Base-by-base conservation (phyloP, 2,329 filamentous ascomycete genomes). In the Aspergillus tanneri region DNA sequence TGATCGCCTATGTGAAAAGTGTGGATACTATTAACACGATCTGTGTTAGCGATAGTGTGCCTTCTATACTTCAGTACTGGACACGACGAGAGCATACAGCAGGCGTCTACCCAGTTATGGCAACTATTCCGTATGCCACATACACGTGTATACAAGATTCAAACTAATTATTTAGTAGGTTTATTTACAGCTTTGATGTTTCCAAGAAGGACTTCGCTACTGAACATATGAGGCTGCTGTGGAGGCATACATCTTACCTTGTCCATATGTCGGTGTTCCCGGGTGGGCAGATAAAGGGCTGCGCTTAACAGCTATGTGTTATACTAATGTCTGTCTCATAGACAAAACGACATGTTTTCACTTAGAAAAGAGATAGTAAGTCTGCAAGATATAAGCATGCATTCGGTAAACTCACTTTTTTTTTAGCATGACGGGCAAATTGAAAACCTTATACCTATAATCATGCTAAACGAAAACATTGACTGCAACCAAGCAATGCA, bases 261-360 rank as follows among this genome's bases (percentile, higher is more conserved):
- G 52, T 49, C 7, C 48, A 54, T 22, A 54, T 45, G 45, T 54
- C 10, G 18, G 52, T 35, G 6, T n/a, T n/a, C n/a, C n/a, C n/a
- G n/a, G n/a, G n/a, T n/a, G n/a, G n/a, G n/a, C n/a, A n/a, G n/a
- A n/a, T n/a, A n/a, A n/a, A n/a, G n/a, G n/a, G n/a, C n/a, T n/a
- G n/a, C n/a, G n/a, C n/a, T n/a, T n/a, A n/a, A n/a, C n/a, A n/a
- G n/a, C n/a, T n/a, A 5, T 2, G 5, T 5, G 27, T 11, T 24
- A 12, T 19, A 23, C 30, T 38, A 18, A 45, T 43, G 16, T 7
- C 8, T 9, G 32, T 1, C 3, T 6, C n/a, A 23, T 16, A 49
- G 52, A n/a, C 43, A 32, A 5, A 54, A 54, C n/a, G 52, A 52
- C 10, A 49, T 52, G 42, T 46, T 52, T 8, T 54, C 52, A 0